phyloP scores from a whole-genome alignment of 371 early-diverging fungal species.

The Thermomucor indicae-seudaticae region DNA sequence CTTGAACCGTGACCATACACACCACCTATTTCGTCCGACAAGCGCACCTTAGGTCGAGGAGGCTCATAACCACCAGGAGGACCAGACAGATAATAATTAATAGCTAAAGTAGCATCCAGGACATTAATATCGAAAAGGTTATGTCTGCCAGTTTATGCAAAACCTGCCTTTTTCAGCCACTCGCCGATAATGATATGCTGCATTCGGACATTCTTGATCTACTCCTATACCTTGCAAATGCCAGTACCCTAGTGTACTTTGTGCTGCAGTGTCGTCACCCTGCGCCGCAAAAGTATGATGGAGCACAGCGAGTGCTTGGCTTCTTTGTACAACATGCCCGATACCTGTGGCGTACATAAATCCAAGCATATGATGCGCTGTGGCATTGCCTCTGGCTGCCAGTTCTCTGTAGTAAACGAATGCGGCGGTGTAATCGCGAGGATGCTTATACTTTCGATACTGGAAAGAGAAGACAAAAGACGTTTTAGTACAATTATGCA shows the following conservation, averaged over 20 bases:
- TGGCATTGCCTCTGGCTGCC: conserved; percentile 70
- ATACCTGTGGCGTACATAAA: conserved; percentile 88
- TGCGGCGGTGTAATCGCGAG: conserved; percentile 54
- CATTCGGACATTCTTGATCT: conserved; percentile 70
- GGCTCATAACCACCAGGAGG: conserved; percentile 81
- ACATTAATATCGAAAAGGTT: background rate
- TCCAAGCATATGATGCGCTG: conserved; percentile 87
- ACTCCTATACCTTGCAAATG: conserved; percentile 80
- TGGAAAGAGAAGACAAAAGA: background rate
- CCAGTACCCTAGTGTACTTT: conserved; percentile 85
- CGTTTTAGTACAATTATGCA: background rate
- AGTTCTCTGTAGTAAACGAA: conserved; percentile 56
- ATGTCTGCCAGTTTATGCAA: background rate
- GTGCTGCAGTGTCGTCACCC: conserved; percentile 70
- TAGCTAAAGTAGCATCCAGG: conserved; percentile 32
- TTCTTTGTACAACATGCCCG: conserved; percentile 61
- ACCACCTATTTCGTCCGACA: conserved; percentile 80
- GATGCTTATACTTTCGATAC: conserved; percentile 57
- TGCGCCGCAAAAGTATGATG: conserved; percentile 86
- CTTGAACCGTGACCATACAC: conserved; percentile 77
- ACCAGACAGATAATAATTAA: conserved; percentile 65
- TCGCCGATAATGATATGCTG: conserved; percentile 70
- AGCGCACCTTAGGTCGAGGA: conserved; percentile 61
- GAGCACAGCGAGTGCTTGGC: conserved; percentile 67
- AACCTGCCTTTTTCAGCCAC: conserved; percentile 75